These are phyloP conservation scores for Boletus speciosus DNA, from an alignment of 768 basidiomycete genomes.

Conservation along the genomic window DNA sequence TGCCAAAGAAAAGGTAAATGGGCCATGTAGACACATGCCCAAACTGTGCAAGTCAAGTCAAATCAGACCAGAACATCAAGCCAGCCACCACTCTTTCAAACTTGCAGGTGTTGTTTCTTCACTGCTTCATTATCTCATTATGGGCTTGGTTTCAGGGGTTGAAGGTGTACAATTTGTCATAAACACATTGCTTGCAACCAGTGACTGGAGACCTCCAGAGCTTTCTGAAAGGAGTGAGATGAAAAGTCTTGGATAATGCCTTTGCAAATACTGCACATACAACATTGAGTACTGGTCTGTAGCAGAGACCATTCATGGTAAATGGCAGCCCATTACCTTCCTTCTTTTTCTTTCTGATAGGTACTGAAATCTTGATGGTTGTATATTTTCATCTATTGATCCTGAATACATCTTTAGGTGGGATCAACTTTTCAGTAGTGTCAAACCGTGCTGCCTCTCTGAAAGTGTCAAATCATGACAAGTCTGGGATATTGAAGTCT, in stretches of 20 bases:
- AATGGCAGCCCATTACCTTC: constrained; percentile 16
- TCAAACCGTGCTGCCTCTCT: background rate
- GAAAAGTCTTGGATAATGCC: constrained; percentile 9
- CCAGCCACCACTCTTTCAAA: constrained; percentile 8
- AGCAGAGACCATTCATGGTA: constrained; percentile 26
- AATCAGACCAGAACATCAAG: constrained; percentile 10
- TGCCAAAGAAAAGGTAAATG: too few relatives aligned
- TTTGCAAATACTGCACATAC: constrained; percentile 10
- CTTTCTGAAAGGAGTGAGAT: constrained; percentile 11
- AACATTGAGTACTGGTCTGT: constrained; percentile 17
- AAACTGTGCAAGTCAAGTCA: background rate
- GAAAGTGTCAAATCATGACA: background rate
- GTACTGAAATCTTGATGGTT: background rate
- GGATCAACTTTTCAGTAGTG: background rate
- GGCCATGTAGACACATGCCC: background rate
- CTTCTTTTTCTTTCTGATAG: background rate
- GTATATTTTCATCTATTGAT: too few relatives aligned
- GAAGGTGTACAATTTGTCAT: background rate
- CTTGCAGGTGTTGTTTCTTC: background rate
- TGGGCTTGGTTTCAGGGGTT: background rate
- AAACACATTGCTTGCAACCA: background rate
- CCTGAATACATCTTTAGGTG: too few relatives aligned
- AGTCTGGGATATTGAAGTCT: background rate
- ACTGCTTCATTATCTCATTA: background rate
- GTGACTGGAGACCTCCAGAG: background rate